phyloP scores from a whole-genome alignment of 805 yeast species.

The Wickerhamiella siamensis region DNA sequence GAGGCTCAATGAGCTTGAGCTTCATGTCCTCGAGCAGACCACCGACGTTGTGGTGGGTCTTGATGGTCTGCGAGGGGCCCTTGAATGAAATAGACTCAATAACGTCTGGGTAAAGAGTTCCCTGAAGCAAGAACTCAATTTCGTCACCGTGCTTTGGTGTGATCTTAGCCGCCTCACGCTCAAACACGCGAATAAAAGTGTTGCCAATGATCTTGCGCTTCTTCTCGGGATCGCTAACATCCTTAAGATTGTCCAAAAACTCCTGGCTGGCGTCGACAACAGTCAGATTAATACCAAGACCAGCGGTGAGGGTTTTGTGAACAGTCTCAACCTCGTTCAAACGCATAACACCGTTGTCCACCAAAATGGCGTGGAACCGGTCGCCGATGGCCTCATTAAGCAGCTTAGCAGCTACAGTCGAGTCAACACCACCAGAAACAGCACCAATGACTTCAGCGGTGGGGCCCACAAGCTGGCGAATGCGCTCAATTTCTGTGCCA shows the following conservation, averaged over 20 bases:
- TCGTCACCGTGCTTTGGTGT: slow-evolving; percentile 72
- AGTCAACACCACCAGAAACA: slow-evolving; percentile 98
- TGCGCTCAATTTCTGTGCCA: slow-evolving; percentile 90
- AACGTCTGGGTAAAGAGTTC: slow-evolving; percentile 96
- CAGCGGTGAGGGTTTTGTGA: slow-evolving; percentile 77
- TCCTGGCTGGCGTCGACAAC: slow-evolving; percentile 90
- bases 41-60: slow-evolving; percentile 98
- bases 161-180: slow-evolving; percentile 86
- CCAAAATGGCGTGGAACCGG: slow-evolving; percentile 95
- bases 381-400: slow-evolving; percentile 98
- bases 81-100: slow-evolving; percentile 97
- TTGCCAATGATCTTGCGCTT: slow-evolving; percentile 97
- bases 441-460: slow-evolving; percentile 99
- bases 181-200: slow-evolving; percentile 93
- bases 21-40: slow-evolving; percentile 97
- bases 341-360: slow-evolving; percentile 96
- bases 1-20: slow-evolving; percentile 93
- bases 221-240: slow-evolving; percentile 96
- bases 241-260: slow-evolving; percentile 73
- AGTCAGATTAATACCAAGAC: slow-evolving; percentile 85
- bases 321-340: slow-evolving; percentile 82
- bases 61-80: slow-evolving; percentile 98
- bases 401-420: slow-evolving; percentile 96
- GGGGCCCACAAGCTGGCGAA: slow-evolving; percentile 84
- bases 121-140: slow-evolving; percentile 87